Evolutionary conservation across 371 early-diverging fungal genomes (phyloP).

Genomic region (Amoeboaphelidium protococcarum): DNA sequence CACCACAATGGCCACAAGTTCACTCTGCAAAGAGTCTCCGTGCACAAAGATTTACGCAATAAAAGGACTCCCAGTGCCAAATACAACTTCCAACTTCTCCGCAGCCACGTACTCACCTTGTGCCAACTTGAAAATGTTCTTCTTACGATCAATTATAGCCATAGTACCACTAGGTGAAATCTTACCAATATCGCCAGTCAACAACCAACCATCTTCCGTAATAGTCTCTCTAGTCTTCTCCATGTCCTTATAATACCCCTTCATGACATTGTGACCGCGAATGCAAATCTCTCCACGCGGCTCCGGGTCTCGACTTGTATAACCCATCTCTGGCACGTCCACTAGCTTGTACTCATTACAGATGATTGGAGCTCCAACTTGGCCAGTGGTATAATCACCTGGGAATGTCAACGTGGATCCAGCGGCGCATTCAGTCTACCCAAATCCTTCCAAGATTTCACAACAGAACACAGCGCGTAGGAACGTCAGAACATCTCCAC

Average conservation of each 20-base stretch:
- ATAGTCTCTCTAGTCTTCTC: constrained; percentile 51
- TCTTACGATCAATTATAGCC: constrained; percentile 76
- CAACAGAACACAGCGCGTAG: constrained; percentile 47
- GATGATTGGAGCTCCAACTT: constrained; percentile 26
- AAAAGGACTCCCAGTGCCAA: constrained; percentile 26
- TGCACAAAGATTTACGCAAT: constrained; percentile 52
- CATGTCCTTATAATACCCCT: constrained; percentile 36
- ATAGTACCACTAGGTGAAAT: constrained; percentile 43
- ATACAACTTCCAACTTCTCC: constrained; percentile 71
- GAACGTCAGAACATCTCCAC: constrained; percentile 53
- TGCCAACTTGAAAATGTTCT: constrained; percentile 88
- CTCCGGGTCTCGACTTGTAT: constrained; percentile 33
- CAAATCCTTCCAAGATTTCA: constrained; percentile 53
- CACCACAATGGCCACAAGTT: constrained; percentile 55
- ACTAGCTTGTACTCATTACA: constrained; percentile 52
- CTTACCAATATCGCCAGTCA: constrained; percentile 72
- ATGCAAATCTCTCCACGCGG: constrained; percentile 80
- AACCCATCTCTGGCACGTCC: constrained; percentile 68
- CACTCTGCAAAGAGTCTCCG: constrained; percentile 53
- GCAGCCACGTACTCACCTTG: constrained; percentile 95
- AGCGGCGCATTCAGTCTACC: constrained; percentile 31
- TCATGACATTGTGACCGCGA: constrained; percentile 50
- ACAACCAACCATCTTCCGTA: constrained; percentile 67
- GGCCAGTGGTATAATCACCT: constrained; percentile 6
- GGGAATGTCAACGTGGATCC: constrained; percentile 14